Percentiles rank a stretch among this genome's conserved stretches.
Conservation (phyloP, 176 grass and related monocot species). For the Musa itinerans region DNA sequence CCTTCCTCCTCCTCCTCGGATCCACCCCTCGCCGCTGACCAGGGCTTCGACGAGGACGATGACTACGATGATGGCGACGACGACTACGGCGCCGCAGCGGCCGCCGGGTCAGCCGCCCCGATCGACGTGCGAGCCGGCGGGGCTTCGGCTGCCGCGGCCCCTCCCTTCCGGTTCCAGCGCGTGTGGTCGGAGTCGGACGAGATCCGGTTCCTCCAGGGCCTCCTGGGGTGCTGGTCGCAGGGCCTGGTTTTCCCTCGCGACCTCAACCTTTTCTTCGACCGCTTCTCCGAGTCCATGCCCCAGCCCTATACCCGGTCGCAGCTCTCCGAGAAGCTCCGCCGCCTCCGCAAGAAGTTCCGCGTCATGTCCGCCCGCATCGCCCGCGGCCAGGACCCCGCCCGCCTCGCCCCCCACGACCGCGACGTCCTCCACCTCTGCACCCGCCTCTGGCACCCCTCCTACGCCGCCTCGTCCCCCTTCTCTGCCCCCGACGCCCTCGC, state of each 20-base stretch:
- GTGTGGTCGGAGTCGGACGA: constrained; percentile 74
- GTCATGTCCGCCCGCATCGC: constrained; percentile 42
- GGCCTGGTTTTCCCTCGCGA: constrained; percentile 51
- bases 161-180: constrained; percentile 58
- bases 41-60: constrained; percentile 1
- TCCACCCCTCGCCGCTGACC: not conserved
- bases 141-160: not conserved
- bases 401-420: constrained; percentile 86
- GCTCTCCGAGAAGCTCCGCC: constrained; percentile 92
- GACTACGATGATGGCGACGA: constrained; percentile 26
- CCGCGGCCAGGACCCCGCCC: constrained; percentile 53
- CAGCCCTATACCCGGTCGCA: constrained; percentile 82
- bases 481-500: constrained; percentile 25
- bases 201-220: constrained; percentile 51
- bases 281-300: constrained; percentile 67
- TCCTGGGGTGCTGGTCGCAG: constrained; percentile 44
- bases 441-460: constrained; percentile 80
- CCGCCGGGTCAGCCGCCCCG: not conserved
- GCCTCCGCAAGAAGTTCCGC: constrained; percentile 76
- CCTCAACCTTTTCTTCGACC: constrained; percentile 91
- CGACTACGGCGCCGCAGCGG: constrained; percentile 8
- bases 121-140: not conserved
- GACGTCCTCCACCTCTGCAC: constrained; percentile 92
- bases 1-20: not conserved
- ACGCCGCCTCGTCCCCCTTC: constrained; percentile 60